phyloP scores from a whole-genome alignment of 2,329 filamentous ascomycete genomes.

The Coniochaeta sp. region DNA sequence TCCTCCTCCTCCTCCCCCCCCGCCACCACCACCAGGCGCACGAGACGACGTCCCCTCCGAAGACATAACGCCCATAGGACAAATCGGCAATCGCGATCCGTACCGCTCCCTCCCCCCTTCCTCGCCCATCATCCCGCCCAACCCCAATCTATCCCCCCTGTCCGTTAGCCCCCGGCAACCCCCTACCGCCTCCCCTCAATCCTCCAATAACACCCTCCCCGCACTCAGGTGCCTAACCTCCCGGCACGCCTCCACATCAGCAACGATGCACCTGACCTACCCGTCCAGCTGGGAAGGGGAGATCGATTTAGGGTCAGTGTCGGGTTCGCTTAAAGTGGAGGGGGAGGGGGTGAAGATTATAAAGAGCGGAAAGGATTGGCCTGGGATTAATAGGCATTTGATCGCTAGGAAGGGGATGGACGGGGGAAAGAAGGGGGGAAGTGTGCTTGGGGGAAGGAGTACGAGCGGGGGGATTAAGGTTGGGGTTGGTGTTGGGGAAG shows the following conservation, averaged over 20 bases:
- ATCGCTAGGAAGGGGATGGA: slow-evolving; percentile 34
- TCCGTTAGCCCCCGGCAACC: not conserved
- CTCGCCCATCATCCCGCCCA: not conserved
- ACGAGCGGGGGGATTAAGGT: not conserved
- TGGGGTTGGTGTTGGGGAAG: slow-evolving; percentile 1
- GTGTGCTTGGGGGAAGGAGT: not conserved
- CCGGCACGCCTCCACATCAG: slow-evolving; percentile 37
- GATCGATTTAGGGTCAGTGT: slow-evolving; percentile 30
- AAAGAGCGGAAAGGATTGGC: slow-evolving; percentile 21
- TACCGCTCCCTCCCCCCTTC: slow-evolving; percentile 12
- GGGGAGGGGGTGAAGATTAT: slow-evolving; percentile 37
- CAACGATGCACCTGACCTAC: slow-evolving; percentile 33
- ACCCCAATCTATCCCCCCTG: not conserved
- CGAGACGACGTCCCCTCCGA: not conserved
- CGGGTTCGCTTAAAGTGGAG: slow-evolving; percentile 29
- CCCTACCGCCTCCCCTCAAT: no score
- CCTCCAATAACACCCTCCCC: slow-evolving; percentile 6
- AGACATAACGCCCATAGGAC: not conserved
- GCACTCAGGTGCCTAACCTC: slow-evolving; percentile 29
- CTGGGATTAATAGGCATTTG: slow-evolving; percentile 22
- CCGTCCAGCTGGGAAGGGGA: slow-evolving; percentile 43
- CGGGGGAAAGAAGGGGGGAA: slow-evolving; percentile 8
- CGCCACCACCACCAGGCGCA: not conserved
- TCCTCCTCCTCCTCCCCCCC: not conserved
- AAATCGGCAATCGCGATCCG: slow-evolving; percentile 11